Percentiles rank a stretch among this genome's conserved stretches.
phyloP scores from a whole-genome alignment of 345 rosid genomes.

The Ceriops zippeliana region DNA sequence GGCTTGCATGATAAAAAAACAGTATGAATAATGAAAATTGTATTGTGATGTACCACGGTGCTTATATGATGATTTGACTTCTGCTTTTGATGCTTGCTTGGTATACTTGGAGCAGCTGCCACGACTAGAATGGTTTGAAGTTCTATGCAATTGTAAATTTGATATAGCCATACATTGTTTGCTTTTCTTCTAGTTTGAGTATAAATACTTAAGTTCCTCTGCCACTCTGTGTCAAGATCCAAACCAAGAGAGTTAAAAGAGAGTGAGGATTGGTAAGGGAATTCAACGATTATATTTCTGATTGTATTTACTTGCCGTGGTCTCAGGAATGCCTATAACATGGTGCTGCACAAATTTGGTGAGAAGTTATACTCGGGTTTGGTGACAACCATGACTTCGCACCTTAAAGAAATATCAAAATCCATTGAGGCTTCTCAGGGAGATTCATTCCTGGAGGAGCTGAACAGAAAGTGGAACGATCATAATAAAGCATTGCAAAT shows the following conservation, averaged over 20 bases:
- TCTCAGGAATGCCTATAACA: conserved; percentile 90
- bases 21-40: too few species aligned
- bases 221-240: too few species aligned
- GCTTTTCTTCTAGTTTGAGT: too few species aligned
- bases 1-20: too few species aligned
- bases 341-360: conserved; percentile 97
- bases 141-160: too few species aligned
- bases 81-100: too few species aligned
- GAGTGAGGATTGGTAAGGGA: neutral
- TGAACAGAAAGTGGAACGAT: conserved; percentile 94
- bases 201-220: too few species aligned
- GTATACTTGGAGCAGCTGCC: too few species aligned
- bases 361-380: conserved; percentile 82
- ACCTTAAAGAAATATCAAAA: conserved; percentile 76
- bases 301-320: conserved; percentile 10
- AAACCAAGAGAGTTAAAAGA: neutral
- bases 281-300: conserved; percentile 2
- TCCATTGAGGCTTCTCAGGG: conserved; percentile 89
- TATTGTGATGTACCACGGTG: too few species aligned
- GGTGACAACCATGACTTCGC: conserved; percentile 82
- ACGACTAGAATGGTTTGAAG: too few species aligned
- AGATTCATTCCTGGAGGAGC: conserved; percentile 81
- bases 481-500: conserved; percentile 96
- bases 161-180: too few species aligned
- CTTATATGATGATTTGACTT: too few species aligned